A percentile compares a stretch with the other conserved stretches of the same genome.
Evolutionary conservation across 208 protist genomes (phyloP).

Genomic region (Acanthamoeba lugdunensis): DNA sequence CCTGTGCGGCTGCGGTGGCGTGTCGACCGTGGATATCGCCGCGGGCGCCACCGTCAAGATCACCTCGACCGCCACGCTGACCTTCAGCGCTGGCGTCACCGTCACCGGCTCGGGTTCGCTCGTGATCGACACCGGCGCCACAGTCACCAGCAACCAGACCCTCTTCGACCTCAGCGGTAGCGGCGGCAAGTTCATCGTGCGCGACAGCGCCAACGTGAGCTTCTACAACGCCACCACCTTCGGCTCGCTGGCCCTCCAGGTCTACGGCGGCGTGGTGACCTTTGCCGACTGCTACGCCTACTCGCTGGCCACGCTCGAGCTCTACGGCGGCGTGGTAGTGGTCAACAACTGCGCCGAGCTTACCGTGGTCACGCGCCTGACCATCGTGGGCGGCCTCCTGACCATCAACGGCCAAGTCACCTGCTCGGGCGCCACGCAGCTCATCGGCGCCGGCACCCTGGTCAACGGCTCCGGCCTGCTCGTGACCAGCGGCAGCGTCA

Average conservation of each 20-base stretch:
- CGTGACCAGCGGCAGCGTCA: constrained; percentile 23
- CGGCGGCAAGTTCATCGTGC: constrained; percentile 1
- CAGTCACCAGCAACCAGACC: neutral
- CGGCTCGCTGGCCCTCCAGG: neutral
- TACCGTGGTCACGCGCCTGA: neutral
- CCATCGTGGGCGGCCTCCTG: constrained; percentile 20
- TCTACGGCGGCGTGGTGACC: constrained; percentile 33
- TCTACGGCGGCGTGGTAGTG: constrained; percentile 9
- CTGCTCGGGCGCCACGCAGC: neutral
- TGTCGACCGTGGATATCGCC: neutral
- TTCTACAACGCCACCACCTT: constrained; percentile 17
- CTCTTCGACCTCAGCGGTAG: neutral
- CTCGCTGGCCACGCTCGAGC: neutral
- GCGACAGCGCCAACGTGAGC: constrained; percentile 8
- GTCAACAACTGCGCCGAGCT: constrained; percentile 23
- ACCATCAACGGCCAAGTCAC: neutral
- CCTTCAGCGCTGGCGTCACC: neutral
- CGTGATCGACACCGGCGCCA: neutral
- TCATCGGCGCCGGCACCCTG: constrained; percentile 11
- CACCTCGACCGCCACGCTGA: neutral
- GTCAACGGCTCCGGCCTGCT: constrained; percentile 40
- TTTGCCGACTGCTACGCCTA: constrained; percentile 44
- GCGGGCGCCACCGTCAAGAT: neutral
- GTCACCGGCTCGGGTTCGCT: neutral
- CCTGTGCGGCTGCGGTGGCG: neutral